These are phyloP conservation scores for Candida chauliodis DNA, from an alignment of 805 yeast species.

Conservation along the genomic window DNA sequence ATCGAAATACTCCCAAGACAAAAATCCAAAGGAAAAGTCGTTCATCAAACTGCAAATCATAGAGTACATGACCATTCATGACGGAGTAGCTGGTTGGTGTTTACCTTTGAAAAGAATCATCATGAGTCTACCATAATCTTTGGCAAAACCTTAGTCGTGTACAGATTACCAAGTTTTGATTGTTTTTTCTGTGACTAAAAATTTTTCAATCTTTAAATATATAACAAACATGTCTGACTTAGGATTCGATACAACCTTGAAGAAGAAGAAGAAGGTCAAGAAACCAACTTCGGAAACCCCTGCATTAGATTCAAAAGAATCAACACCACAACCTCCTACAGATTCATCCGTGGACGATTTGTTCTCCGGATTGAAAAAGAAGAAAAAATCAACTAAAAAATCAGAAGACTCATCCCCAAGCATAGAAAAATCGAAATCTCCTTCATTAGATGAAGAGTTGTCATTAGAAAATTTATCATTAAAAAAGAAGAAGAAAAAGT, in stretches of 20 bases:
- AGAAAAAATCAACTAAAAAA: slow-evolving; percentile 57
- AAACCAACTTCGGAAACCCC: slow-evolving; percentile 37
- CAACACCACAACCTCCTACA: slow-evolving; percentile 32
- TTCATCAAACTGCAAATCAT: slow-evolving; percentile 29
- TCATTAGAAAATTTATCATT: slow-evolving; percentile 39
- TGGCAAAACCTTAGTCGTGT: no score
- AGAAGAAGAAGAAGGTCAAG: slow-evolving; percentile 72
- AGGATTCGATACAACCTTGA: slow-evolving; percentile 73
- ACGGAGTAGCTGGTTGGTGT: slow-evolving; percentile 63
- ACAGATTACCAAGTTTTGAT: neutral
- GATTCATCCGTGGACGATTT: slow-evolving; percentile 53
- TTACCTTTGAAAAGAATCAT: slow-evolving; percentile 59
- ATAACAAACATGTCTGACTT: slow-evolving; percentile 37
- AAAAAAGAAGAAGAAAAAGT: slow-evolving; percentile 85
- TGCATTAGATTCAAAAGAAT: slow-evolving; percentile 14
- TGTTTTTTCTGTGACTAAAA: slow-evolving; percentile 4
- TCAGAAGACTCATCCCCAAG: neutral
- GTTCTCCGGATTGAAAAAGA: slow-evolving; percentile 69
- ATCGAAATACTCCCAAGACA: neutral
- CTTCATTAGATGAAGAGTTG: slow-evolving; percentile 23
- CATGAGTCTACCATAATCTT: no score
- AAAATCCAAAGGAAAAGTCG: slow-evolving; percentile 14
- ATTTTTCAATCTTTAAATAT: slow-evolving; percentile 2
- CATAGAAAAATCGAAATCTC: slow-evolving; percentile 13
- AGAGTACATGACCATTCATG: slow-evolving; percentile 56